phyloP scores from a whole-genome alignment of 345 rosid genomes.

The Microcos paniculata region DNA sequence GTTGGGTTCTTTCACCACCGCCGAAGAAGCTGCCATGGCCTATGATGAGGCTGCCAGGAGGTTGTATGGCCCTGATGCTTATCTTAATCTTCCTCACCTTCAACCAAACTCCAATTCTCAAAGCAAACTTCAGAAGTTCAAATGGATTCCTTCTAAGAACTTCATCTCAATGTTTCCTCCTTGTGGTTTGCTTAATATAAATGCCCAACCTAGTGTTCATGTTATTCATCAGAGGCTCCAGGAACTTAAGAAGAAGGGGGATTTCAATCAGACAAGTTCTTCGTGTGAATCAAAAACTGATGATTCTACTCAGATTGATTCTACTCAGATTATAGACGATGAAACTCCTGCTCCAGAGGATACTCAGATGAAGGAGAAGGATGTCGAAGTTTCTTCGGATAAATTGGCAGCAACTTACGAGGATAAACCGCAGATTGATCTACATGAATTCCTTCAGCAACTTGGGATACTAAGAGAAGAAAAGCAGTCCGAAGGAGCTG shows the following conservation, averaged over 20 bases:
- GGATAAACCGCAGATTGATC: slow-evolving; percentile 85
- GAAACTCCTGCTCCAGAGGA: slow-evolving; percentile 25
- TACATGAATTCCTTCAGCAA: slow-evolving; percentile 91
- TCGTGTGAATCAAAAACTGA: slow-evolving; percentile 39
- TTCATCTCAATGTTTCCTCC: slow-evolving; percentile 91
- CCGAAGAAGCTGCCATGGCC: slow-evolving; percentile 97
- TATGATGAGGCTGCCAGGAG: slow-evolving; percentile 80
- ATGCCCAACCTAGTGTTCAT: slow-evolving; percentile 86
- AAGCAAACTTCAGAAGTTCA: slow-evolving; percentile 41
- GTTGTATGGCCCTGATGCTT: slow-evolving; percentile 80
- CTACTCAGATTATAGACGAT: slow-evolving; percentile 14
- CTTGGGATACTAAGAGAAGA: slow-evolving; percentile 66
- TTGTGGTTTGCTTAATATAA: slow-evolving; percentile 70
- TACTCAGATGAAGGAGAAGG: slow-evolving; percentile 28
- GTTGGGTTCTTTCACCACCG: slow-evolving; percentile 86
- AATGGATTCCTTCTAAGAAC: slow-evolving; percentile 84
- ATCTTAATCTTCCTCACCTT: slow-evolving; percentile 89
- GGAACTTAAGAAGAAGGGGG: slow-evolving; percentile 63
- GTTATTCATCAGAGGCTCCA: slow-evolving; percentile 87
- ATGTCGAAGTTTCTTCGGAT: slow-evolving; percentile 31
- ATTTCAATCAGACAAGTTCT: slow-evolving; percentile 33
- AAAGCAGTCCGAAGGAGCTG: slow-evolving; percentile 26
- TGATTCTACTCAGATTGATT: not conserved
- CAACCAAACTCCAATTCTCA: slow-evolving; percentile 29
- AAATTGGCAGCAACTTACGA: slow-evolving; percentile 17